These are phyloP conservation scores for Primulina eburnea DNA, from an alignment of 257 asterid species.

Conservation along the genomic window DNA sequence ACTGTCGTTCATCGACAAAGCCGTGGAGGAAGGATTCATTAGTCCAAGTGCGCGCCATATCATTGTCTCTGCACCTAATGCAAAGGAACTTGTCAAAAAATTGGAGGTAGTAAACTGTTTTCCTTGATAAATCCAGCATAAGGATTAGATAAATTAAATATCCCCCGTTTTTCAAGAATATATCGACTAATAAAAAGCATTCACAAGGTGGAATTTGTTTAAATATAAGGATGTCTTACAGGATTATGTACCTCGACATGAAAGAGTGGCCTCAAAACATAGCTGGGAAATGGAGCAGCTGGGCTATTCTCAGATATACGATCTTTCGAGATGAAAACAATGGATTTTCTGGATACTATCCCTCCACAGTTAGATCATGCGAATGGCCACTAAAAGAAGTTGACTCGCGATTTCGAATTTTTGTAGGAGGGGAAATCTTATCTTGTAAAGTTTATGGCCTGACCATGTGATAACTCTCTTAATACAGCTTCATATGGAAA, in stretches of 20 bases:
- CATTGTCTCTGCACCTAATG: slow-evolving; percentile 49
- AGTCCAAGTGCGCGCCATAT: slow-evolving; percentile 53
- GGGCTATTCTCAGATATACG: slow-evolving; percentile 34
- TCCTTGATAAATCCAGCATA: neutral
- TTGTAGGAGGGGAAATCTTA: slow-evolving; percentile 31
- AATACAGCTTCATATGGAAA: slow-evolving; percentile 26
- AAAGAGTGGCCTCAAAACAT: slow-evolving; percentile 49
- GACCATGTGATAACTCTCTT: slow-evolving; percentile 24
- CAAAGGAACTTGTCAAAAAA: slow-evolving; percentile 49
- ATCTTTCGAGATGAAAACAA: slow-evolving; percentile 38
- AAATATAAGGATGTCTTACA: slow-evolving; percentile 16
- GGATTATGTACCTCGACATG: slow-evolving; percentile 53
- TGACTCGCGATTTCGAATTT: slow-evolving; percentile 39
- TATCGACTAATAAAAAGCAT: no score
- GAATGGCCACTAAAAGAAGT: slow-evolving; percentile 35
- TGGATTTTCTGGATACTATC: slow-evolving; percentile 20
- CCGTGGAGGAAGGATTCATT: slow-evolving; percentile 58
- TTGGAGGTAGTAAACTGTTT: slow-evolving; percentile 35
- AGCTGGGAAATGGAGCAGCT: slow-evolving; percentile 54
- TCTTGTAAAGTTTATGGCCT: slow-evolving; percentile 43
- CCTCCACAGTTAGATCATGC: slow-evolving; percentile 21
- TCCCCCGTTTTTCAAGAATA: neutral
- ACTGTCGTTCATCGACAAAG: slow-evolving; percentile 48
- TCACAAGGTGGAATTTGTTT: neutral
- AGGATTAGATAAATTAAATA: neutral